phyloP scores from a whole-genome alignment of 2,329 filamentous ascomycete species.

The Cordyceps militaris region DNA sequence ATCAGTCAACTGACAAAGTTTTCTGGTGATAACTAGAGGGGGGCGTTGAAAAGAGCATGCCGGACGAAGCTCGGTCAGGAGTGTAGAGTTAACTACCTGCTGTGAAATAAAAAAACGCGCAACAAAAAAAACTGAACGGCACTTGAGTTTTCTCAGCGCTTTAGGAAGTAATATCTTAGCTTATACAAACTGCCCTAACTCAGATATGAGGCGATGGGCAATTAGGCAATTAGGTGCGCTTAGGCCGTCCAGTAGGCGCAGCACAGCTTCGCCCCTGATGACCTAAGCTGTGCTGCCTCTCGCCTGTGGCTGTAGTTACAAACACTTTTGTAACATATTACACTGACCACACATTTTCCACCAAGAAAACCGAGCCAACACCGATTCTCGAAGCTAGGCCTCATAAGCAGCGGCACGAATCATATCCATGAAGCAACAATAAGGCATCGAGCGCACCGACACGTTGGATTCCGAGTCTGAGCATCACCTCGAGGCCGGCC shows the following conservation, averaged over 20 bases:
- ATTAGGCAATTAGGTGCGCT: too few relatives aligned
- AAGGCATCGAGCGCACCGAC: constrained; percentile 15
- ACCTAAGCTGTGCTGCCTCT: constrained; percentile 8
- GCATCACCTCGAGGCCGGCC: constrained; percentile 15
- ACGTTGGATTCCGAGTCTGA: constrained; percentile 11
- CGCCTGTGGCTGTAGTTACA: not conserved
- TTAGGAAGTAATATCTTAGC: too few relatives aligned
- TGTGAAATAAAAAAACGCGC: too few relatives aligned
- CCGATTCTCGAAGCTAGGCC: not conserved
- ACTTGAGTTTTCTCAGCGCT: too few relatives aligned
- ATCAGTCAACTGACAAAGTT: not conserved
- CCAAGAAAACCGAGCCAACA: not conserved
- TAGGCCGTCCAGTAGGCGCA: too few relatives aligned
- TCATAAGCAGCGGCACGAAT: not conserved
- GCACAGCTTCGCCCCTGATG: constrained; percentile 7
- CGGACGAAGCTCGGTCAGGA: too few relatives aligned
- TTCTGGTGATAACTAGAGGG: too few relatives aligned
- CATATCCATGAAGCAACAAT: not conserved
- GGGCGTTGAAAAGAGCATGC: too few relatives aligned
- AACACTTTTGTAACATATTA: not conserved
- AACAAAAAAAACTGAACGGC: too few relatives aligned
- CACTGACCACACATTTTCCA: not conserved
- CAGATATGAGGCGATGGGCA: too few relatives aligned
- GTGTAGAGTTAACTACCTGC: too few relatives aligned
- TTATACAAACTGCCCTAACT: too few relatives aligned